A percentile compares a stretch with the other conserved stretches of the same genome.
Evolutionary conservation across 1,284 basidiomycete genomes (phyloP).

Genomic region (Rhodotorula sp.): DNA sequence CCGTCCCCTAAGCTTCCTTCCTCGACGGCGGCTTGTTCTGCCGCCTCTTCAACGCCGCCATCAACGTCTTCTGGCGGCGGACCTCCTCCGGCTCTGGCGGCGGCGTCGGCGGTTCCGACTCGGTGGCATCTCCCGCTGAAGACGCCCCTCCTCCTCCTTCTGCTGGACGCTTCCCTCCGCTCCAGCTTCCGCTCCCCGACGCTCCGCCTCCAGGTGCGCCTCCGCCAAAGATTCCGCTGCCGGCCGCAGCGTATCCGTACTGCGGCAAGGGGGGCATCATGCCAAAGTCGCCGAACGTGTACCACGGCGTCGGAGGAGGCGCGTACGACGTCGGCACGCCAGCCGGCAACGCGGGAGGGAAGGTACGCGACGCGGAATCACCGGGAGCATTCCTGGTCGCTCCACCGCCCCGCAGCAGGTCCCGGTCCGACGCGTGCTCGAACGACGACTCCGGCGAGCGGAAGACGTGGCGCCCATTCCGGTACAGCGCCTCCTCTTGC

Average conservation of each 20-base stretch:
- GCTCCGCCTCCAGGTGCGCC: background rate
- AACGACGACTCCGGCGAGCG: background rate
- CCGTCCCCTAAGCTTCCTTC: too few species aligned
- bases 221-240: slow-evolving; percentile 4
- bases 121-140: background rate
- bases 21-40: background rate
- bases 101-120: background rate
- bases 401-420: too few species aligned
- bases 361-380: background rate
- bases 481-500: background rate
- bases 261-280: background rate
- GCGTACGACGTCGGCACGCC: background rate
- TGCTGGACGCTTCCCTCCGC: slow-evolving; percentile 1
- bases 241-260: background rate
- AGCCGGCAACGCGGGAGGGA: background rate
- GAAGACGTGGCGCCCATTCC: background rate
- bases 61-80: background rate
- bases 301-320: background rate
- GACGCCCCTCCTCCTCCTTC: too few species aligned
- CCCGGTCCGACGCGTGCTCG: background rate
- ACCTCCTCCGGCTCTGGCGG: slow-evolving; percentile 10
- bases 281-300: background rate
- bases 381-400: too few species aligned
- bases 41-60: background rate
- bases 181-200: background rate